Percentiles rank a stretch among this genome's conserved stretches.
Conservation (phyloP, 495 filamentous ascomycete species). For the Penicillium taxi region DNA sequence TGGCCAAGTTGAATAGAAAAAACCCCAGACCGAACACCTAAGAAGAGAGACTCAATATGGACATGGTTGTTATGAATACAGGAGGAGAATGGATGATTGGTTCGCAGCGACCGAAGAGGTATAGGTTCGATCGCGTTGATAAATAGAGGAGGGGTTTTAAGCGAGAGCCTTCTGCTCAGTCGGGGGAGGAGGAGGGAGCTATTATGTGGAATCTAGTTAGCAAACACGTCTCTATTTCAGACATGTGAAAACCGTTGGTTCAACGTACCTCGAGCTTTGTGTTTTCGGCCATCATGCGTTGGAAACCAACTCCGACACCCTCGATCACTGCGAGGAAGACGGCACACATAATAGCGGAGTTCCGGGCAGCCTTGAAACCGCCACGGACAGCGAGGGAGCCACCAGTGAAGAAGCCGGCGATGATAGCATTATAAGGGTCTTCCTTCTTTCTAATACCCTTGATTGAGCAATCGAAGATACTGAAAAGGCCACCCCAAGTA, state of each 20-base stretch:
- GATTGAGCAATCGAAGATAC: conserved; percentile 92
- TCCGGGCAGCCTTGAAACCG: conserved; percentile 78
- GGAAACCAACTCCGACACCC: conserved; percentile 94
- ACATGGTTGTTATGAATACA: conserved; percentile 28
- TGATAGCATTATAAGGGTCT: conserved; percentile 92
- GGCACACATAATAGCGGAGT: conserved; percentile 92
- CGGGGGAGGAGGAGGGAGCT: conserved; percentile 40
- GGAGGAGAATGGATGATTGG: no score
- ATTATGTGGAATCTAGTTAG: background rate
- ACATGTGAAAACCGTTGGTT: background rate
- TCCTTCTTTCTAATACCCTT: conserved; percentile 92
- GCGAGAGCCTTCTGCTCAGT: conserved; percentile 36
- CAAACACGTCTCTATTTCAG: background rate
- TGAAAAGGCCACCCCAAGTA: conserved; percentile 93
- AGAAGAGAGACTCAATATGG: conserved; percentile 38
- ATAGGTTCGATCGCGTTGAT: conserved; percentile 8
- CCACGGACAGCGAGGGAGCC: conserved; percentile 85
- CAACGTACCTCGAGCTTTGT: conserved; percentile 68
- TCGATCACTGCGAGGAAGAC: conserved; percentile 93
- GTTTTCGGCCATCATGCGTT: conserved; percentile 89
- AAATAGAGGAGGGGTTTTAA: conserved; percentile 17
- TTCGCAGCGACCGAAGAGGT: conserved; percentile 13
- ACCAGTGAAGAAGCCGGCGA: conserved; percentile 95
- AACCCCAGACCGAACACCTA: conserved; percentile 37
- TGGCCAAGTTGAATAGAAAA: conserved; percentile 33